A percentile compares a stretch with the other conserved stretches of the same genome.
These are phyloP conservation scores for Pichia occidentalis DNA, from an alignment of 805 yeast species.

Conservation along the genomic window DNA sequence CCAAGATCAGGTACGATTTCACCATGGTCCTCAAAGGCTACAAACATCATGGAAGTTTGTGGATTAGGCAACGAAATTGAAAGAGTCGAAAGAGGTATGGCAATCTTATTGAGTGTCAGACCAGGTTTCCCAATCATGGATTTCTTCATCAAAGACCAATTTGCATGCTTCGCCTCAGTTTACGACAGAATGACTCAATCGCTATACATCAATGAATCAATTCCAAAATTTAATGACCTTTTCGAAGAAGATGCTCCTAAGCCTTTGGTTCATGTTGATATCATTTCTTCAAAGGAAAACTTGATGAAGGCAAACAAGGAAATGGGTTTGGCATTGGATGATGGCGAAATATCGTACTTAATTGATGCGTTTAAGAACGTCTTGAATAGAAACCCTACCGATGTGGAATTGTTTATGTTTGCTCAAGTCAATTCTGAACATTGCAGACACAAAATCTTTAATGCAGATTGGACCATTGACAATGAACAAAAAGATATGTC, in stretches of 20 bases:
- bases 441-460: constrained; percentile 97
- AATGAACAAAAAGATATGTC: constrained; percentile 66
- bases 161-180: constrained; percentile 58
- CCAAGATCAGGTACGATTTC: constrained; percentile 97
- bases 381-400: constrained; percentile 87
- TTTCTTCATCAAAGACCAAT: constrained; percentile 41
- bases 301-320: constrained; percentile 70
- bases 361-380: constrained; percentile 71
- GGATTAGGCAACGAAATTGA: constrained; percentile 67
- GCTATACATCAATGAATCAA: constrained; percentile 43
- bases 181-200: constrained; percentile 95
- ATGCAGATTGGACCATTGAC: constrained; percentile 97
- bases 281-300: constrained; percentile 49
- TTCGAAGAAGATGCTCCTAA: constrained; percentile 77
- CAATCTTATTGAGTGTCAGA: constrained; percentile 63
- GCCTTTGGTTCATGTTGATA: constrained; percentile 71
- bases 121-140: constrained; percentile 63
- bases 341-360: constrained; percentile 87
- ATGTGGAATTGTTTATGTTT: constrained; percentile 96
- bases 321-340: constrained; percentile 90
- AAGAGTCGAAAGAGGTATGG: constrained; percentile 87
- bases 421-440: constrained; percentile 99
- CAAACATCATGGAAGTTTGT: constrained; percentile 85
- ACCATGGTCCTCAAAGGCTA: constrained; percentile 99
- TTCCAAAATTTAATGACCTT: constrained; percentile 64